Conservation (phyloP, 768 basidiomycete genomes). For the Antrodiella citrinella region DNA sequence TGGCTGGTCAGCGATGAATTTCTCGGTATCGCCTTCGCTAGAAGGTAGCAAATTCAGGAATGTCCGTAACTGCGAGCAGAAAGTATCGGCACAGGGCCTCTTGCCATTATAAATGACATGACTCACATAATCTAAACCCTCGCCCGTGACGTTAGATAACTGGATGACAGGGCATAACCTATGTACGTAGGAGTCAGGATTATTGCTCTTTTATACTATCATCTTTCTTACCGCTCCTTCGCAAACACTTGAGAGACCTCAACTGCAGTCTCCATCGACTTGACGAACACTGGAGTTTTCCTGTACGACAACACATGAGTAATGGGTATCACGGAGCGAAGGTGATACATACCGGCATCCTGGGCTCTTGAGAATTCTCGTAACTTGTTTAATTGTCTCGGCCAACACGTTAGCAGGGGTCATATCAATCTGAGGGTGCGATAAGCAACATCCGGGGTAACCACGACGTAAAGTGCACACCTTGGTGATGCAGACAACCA, state of each 20-base stretch:
- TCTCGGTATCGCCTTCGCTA: constrained; percentile 74
- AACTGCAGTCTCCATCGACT: constrained; percentile 72
- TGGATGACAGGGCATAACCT: constrained; percentile 90
- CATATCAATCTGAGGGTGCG: constrained; percentile 74
- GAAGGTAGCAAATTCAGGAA: constrained; percentile 90
- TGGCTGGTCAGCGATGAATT: constrained; percentile 73
- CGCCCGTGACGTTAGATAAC: constrained; percentile 92
- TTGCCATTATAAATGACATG: background rate
- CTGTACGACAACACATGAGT: no score
- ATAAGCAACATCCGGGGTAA: background rate
- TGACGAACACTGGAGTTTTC: constrained; percentile 78
- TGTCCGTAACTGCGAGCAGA: constrained; percentile 77
- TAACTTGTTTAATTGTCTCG: constrained; percentile 89
- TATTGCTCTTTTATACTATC: background rate
- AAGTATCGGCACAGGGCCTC: background rate
- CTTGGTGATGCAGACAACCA: constrained; percentile 93
- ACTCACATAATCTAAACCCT: constrained; percentile 71
- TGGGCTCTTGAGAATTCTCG: constrained; percentile 86
- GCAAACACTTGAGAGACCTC: constrained; percentile 71
- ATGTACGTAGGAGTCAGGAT: background rate
- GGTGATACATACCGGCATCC: constrained; percentile 68
- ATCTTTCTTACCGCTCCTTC: constrained; percentile 52
- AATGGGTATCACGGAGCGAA: background rate
- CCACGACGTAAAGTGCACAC: constrained; percentile 31
- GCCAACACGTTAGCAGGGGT: constrained; percentile 85